Evolutionary conservation across 345 rosid genomes (phyloP).

Genomic region (Hirschfeldia incana): DNA sequence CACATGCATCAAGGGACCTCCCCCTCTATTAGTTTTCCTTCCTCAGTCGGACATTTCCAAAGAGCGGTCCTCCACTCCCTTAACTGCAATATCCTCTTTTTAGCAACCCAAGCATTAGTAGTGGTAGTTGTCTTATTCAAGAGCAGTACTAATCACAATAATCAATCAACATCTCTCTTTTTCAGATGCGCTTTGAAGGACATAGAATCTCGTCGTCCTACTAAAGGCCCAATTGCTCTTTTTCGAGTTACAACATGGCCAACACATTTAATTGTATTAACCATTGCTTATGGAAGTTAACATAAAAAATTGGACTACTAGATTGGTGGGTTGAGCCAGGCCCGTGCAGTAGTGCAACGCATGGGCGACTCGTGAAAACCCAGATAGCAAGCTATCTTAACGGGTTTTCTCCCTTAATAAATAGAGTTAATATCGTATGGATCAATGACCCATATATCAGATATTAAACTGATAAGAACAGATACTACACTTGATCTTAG

Average conservation of each 20-base stretch:
- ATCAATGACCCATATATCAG: slow-evolving; percentile 47
- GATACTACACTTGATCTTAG: slow-evolving; percentile 72
- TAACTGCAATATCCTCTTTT: neutral
- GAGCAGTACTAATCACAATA: neutral
- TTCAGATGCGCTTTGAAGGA: no score
- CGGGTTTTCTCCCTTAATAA: slow-evolving; percentile 17
- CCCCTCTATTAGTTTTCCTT: neutral
- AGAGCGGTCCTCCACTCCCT: neutral
- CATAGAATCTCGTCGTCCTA: neutral
- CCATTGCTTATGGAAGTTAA: no score
- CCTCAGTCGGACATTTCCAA: neutral
- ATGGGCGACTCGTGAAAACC: slow-evolving; percentile 23
- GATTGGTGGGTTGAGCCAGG: slow-evolving; percentile 22
- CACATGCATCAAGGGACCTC: neutral
- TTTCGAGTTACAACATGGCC: neutral
- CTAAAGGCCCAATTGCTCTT: slow-evolving; percentile 5
- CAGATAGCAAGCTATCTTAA: slow-evolving; percentile 35
- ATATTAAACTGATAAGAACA: slow-evolving; percentile 70
- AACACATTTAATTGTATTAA: no score
- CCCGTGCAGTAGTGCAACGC: slow-evolving; percentile 36
- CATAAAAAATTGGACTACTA: neutral
- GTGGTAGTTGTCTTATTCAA: neutral
- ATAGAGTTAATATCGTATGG: slow-evolving; percentile 38
- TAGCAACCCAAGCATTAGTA: neutral
- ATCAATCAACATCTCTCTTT: no score